Evolutionary conservation across 2,329 filamentous ascomycete species (phyloP), one percentile per base, ranked within the genome.

Genomic region (Plenodomus lindquistii): DNA sequence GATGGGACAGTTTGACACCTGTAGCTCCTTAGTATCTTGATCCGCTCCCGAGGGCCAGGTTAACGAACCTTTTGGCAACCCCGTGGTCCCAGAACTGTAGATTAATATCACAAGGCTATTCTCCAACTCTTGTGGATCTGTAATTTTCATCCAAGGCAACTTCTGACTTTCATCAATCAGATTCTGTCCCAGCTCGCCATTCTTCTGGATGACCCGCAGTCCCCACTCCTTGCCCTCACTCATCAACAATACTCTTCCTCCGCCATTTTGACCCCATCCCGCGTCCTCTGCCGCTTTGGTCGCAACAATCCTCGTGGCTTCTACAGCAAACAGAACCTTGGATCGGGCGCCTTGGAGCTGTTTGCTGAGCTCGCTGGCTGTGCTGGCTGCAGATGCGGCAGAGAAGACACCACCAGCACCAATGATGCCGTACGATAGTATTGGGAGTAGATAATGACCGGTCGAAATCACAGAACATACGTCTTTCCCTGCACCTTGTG

Each of bases 401-500:
- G 80, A 81, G 57, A 82, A 85, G 20, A 86, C 76, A 16, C 82
- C 84, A 1, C 79, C 82, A 2, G 82, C 81, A 3, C 80, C 83
- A 38, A 86, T 73, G 43, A 84, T 77, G 13, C 78, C 80, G 54
- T 77, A 85, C 59, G 83, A 81, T 1, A 83, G 55, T 11, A 77
- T 73, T 0, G 81, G 77, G 0, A 85, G 71, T 4, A 83, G 72
- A 38, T 78, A 77, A 55, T 85, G 80, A 2, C 83, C 83, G 0
- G 79, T 78, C 1, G 80, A 82, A 21, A 85, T 77, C 16, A 79
- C 75, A 3, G 83, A 78, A 13, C 85, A 79, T 4, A 85, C 77
- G 54, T 72, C 66, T 42, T 75, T 75, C 29, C 72, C 76, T 0
- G 77, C 72, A 0, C 81, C 80, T 11, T 73, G 47, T 2, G 63